Percentiles rank a stretch among this genome's conserved stretches.
phyloP scores from a whole-genome alignment of 2,329 filamentous ascomycete species.

The Nigrospora osmanthi region DNA sequence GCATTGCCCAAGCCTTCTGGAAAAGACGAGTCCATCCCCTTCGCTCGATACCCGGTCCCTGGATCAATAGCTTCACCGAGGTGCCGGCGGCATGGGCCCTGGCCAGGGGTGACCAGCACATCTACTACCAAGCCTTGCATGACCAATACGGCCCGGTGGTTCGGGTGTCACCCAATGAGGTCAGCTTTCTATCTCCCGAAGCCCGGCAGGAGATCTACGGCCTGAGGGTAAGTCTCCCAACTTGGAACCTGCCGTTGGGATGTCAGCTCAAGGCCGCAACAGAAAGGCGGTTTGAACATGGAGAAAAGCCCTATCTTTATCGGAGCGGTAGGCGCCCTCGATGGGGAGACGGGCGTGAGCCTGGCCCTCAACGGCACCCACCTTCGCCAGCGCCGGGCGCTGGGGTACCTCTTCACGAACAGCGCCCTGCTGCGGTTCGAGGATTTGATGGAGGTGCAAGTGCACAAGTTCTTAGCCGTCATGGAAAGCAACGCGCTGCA shows the following conservation, averaged over 20 bases:
- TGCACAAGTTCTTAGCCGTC: constrained; percentile 12
- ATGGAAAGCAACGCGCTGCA: constrained; percentile 5
- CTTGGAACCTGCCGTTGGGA: neutral
- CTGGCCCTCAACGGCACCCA: constrained; percentile 12
- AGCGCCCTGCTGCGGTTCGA: constrained; percentile 14
- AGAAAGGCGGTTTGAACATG: constrained; percentile 13
- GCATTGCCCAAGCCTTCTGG: constrained; percentile 2
- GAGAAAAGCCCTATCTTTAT: constrained; percentile 18
- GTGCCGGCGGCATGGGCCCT: constrained; percentile 12
- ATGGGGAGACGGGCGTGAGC: constrained; percentile 10
- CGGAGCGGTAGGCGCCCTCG: constrained; percentile 10
- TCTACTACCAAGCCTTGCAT: constrained; percentile 14
- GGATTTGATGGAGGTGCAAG: constrained; percentile 11
- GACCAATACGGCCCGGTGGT: constrained; percentile 19
- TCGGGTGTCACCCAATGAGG: constrained; percentile 16
- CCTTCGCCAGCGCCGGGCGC: constrained; percentile 15
- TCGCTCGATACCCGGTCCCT: constrained; percentile 14
- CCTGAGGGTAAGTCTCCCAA: constrained; percentile 8
- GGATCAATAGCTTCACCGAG: constrained; percentile 13
- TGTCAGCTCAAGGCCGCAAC: neutral
- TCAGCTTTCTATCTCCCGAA: constrained; percentile 16
- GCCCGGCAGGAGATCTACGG: constrained; percentile 21
- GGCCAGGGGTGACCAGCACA: constrained; percentile 14
- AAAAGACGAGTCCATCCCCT: constrained; percentile 14
- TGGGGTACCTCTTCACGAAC: constrained; percentile 17